phyloP scores from a whole-genome alignment of 805 yeast genomes.

The Yamadazyma takamatsuzukensis region DNA sequence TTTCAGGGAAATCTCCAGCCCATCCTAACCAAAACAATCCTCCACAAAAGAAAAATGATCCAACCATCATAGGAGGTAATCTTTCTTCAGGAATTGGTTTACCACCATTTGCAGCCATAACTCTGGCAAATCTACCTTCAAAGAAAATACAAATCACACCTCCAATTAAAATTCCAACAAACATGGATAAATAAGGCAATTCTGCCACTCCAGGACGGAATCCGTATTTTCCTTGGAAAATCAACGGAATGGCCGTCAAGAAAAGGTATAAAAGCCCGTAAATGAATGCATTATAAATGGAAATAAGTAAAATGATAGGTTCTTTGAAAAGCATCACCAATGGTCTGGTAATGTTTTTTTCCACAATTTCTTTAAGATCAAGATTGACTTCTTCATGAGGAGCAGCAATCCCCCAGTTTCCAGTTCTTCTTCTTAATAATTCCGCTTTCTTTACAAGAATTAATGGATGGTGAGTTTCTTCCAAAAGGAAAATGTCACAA shows the following conservation, averaged over 20 bases:
- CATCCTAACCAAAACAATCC: constrained; percentile 87
- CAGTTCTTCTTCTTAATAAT: constrained; percentile 34
- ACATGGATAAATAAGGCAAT: constrained; percentile 76
- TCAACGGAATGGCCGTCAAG: constrained; percentile 41
- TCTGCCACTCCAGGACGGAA: constrained; percentile 61
- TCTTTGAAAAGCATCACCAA: constrained; percentile 35
- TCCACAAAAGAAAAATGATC: constrained; percentile 66
- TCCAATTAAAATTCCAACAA: constrained; percentile 65
- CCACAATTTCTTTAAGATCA: constrained; percentile 28
- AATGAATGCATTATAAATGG: constrained; percentile 46
- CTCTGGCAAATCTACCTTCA: constrained; percentile 51
- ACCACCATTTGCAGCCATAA: constrained; percentile 51
- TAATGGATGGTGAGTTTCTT: constrained; percentile 41
- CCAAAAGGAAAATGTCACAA: constrained; percentile 25
- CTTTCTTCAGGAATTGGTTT: constrained; percentile 74
- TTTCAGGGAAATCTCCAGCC: constrained; percentile 73
- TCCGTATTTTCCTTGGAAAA: constrained; percentile 54
- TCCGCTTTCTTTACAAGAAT: constrained; percentile 32
- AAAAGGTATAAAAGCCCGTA: constrained; percentile 46
- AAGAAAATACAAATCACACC: constrained; percentile 47
- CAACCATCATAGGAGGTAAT: constrained; percentile 71
- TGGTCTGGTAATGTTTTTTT: constrained; percentile 36
- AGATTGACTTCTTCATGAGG: constrained; percentile 34
- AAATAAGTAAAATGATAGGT: constrained; percentile 41
- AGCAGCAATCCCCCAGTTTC: constrained; percentile 38